Conservation (phyloP, 805 yeast species). For the Metschnikowia gruessii region DNA sequence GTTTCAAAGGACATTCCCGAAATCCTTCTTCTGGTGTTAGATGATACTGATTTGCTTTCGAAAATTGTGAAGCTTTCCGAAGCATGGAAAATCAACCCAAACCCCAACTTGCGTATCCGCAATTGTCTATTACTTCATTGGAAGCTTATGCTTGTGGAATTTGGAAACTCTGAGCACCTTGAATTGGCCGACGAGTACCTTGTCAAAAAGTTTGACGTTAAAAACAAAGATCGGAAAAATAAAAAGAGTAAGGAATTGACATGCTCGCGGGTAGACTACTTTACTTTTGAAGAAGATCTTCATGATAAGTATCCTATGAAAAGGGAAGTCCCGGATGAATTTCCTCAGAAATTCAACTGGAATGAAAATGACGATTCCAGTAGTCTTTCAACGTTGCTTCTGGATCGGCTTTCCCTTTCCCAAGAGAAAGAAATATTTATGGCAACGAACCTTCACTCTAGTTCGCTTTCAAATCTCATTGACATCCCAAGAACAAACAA, state of each 20-base stretch:
- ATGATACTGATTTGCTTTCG: conserved; percentile 39
- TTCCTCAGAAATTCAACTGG: neutral
- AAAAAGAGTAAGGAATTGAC: conserved; percentile 31
- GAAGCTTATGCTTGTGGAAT: conserved; percentile 53
- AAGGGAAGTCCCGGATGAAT: conserved; percentile 1
- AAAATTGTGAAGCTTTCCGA: conserved; percentile 52
- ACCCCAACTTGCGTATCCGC: conserved; percentile 46
- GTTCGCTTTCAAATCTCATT: conserved; percentile 57
- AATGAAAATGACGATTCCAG: conserved; percentile 1
- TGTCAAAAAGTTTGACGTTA: conserved; percentile 38
- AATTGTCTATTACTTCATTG: conserved; percentile 52
- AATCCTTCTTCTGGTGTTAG: conserved; percentile 16
- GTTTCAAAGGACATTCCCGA: neutral
- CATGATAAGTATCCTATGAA: conserved; percentile 71
- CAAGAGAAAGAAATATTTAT: conserved; percentile 22
- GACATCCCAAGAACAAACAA: conserved; percentile 56
- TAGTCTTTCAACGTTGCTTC: conserved; percentile 31
- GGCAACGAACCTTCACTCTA: conserved; percentile 43
- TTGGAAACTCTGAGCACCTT: conserved; percentile 54
- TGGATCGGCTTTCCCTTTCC: conserved; percentile 2
- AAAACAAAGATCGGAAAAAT: conserved; percentile 23
- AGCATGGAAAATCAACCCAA: conserved; percentile 60
- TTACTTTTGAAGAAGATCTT: conserved; percentile 72
- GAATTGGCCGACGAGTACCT: conserved; percentile 47
- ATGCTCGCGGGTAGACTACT: conserved; percentile 84